Conservation (phyloP, 108 stramenopile species). For the Cyclotella baltica region DNA sequence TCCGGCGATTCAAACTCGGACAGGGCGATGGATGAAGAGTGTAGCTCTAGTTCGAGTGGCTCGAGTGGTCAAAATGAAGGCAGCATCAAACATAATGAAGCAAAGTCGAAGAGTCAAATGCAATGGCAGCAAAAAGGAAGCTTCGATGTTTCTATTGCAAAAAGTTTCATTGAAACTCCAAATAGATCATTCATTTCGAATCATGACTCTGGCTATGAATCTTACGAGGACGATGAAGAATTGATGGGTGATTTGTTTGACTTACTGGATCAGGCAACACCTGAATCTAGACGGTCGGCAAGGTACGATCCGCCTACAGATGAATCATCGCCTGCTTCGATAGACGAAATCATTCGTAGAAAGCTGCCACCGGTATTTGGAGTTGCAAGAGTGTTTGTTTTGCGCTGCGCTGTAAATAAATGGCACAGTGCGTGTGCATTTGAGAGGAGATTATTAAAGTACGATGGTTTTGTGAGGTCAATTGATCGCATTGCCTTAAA, state of each 20-base stretch:
- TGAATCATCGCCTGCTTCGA: neutral
- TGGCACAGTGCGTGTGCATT: slow-evolving; percentile 12
- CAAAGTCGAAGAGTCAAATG: too few relatives aligned
- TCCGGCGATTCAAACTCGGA: neutral
- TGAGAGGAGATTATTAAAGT: neutral
- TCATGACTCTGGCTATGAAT: too few relatives aligned
- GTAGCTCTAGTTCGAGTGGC: neutral
- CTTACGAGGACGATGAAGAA: too few relatives aligned
- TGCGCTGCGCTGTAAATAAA: slow-evolving; percentile 27
- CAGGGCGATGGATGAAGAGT: neutral
- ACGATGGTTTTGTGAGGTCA: neutral
- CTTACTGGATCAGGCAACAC: too few relatives aligned
- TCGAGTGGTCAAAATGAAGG: neutral
- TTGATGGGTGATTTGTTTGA: too few relatives aligned
- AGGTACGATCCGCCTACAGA: neutral
- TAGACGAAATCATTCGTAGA: neutral
- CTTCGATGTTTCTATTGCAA: too few relatives aligned
- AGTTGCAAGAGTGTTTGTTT: slow-evolving; percentile 10
- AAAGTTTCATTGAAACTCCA: too few relatives aligned
- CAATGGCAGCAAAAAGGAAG: too few relatives aligned
- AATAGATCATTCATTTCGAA: too few relatives aligned
- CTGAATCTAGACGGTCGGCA: neutral
- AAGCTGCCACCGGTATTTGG: neutral
- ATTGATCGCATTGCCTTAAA: neutral
- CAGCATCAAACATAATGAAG: neutral